These are phyloP conservation scores for Penicillium janthinellum DNA, from an alignment of 2,329 filamentous ascomycete genomes.

Conservation along the genomic window DNA sequence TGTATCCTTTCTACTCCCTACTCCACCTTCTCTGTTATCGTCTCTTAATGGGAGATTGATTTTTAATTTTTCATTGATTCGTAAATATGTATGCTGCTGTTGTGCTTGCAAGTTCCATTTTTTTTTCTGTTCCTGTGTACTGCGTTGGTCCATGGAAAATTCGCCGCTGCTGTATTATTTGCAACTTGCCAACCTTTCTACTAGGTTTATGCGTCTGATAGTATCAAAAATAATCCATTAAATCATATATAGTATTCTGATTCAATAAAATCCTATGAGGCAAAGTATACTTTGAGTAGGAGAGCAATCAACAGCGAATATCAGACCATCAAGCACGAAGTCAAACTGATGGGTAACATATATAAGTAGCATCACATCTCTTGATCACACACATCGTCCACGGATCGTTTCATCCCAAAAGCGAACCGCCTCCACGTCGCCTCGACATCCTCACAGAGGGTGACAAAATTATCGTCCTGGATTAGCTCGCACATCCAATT, in stretches of 20 bases:
- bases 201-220: background rate
- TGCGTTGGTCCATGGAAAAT: too few species aligned
- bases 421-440: conserved; percentile 44
- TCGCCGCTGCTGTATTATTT: background rate
- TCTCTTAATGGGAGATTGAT: background rate
- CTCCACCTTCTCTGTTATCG: background rate
- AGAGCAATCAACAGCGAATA: background rate
- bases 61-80: background rate
- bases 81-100: background rate
- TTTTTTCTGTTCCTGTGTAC: background rate
- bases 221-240: background rate
- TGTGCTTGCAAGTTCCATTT: background rate
- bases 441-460: conserved; percentile 45
- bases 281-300: background rate
- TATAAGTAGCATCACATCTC: background rate
- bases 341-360: background rate
- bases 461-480: conserved; percentile 44
- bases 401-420: conserved; percentile 32
- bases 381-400: background rate
- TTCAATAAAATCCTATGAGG: background rate
- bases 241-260: background rate
- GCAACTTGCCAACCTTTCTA: background rate
- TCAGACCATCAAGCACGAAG: background rate
- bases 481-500: conserved; percentile 47
- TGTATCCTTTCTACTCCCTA: background rate